phyloP scores from a whole-genome alignment of 495 filamentous ascomycete species.

The Penicillium longicatenatum region DNA sequence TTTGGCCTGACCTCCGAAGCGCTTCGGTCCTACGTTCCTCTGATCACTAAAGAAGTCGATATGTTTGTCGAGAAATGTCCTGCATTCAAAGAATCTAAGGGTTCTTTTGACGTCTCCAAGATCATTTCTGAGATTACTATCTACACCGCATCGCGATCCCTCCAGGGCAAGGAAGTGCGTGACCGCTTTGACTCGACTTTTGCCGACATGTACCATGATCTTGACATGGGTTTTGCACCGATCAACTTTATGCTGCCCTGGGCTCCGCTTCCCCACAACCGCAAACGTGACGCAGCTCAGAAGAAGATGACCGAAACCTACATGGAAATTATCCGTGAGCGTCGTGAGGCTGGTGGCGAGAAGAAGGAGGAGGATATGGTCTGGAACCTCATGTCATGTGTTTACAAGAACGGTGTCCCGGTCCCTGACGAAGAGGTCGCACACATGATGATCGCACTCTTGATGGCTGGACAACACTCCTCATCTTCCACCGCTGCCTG shows the following conservation, averaged over 20 bases:
- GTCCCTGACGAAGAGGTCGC: constrained; percentile 64
- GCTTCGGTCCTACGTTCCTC: constrained; percentile 61
- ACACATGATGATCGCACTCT: constrained; percentile 68
- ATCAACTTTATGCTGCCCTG: constrained; percentile 69
- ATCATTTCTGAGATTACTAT: constrained; percentile 64
- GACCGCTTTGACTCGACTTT: constrained; percentile 61
- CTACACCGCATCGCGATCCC: constrained; percentile 65
- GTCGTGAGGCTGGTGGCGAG: constrained; percentile 49
- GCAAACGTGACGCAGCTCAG: constrained; percentile 59
- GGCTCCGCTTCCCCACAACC: constrained; percentile 63
- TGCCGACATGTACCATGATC: constrained; percentile 64
- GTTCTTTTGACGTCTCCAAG: constrained; percentile 55
- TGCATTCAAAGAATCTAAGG: constrained; percentile 45
- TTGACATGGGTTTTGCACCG: constrained; percentile 65
- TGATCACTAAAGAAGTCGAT: constrained; percentile 56
- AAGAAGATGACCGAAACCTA: constrained; percentile 60
- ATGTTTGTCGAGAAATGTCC: constrained; percentile 51
- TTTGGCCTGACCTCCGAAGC: constrained; percentile 63
- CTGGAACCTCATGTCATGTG: constrained; percentile 66
- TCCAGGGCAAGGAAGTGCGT: constrained; percentile 67
- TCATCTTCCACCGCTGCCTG: constrained; percentile 60
- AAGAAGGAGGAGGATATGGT: constrained; percentile 65
- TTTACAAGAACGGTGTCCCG: constrained; percentile 62
- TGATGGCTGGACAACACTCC: constrained; percentile 69
- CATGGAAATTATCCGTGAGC: constrained; percentile 58